phyloP scores from a whole-genome alignment of 2,329 filamentous ascomycete species.

The Rosellinia necatrix region DNA sequence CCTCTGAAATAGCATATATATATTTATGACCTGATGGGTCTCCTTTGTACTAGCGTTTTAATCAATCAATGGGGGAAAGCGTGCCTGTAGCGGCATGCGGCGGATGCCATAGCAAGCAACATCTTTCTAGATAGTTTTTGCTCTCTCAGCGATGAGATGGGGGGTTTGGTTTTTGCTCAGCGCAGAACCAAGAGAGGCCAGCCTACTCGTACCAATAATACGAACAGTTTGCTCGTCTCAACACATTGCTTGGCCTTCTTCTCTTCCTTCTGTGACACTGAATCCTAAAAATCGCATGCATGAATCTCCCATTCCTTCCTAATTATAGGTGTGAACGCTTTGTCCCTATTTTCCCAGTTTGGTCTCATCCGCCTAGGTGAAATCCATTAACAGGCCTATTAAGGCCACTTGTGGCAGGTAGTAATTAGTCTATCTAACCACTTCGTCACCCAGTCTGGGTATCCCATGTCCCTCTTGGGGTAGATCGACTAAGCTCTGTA shows the following conservation, averaged over 20 bases:
- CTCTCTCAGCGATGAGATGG: conserved; percentile 2
- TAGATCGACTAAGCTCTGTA: too few species aligned
- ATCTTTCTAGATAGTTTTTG: not conserved
- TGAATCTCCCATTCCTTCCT: not conserved
- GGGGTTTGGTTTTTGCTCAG: not conserved
- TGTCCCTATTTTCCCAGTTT: not conserved
- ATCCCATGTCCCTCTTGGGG: too few species aligned
- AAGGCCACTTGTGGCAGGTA: not conserved
- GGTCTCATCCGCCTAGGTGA: not conserved
- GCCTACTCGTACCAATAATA: conserved; percentile 5
- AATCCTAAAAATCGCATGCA: not conserved
- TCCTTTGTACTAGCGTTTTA: conserved; percentile 18
- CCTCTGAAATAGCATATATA: conserved; percentile 1
- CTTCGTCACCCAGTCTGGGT: too few species aligned
- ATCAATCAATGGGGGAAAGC: not conserved
- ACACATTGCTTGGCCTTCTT: not conserved
- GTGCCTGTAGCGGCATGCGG: not conserved
- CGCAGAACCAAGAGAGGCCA: conserved; percentile 2
- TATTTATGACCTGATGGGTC: conserved; percentile 12
- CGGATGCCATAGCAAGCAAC: not conserved
- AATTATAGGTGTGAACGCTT: not conserved
- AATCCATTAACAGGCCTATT: not conserved
- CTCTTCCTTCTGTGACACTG: not conserved
- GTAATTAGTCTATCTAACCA: too few species aligned
- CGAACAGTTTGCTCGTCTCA: conserved; percentile 1